These are phyloP conservation scores for Symbiodinium pilosum DNA, from an alignment of 73 alveolate genomes.

Conservation along the genomic window DNA sequence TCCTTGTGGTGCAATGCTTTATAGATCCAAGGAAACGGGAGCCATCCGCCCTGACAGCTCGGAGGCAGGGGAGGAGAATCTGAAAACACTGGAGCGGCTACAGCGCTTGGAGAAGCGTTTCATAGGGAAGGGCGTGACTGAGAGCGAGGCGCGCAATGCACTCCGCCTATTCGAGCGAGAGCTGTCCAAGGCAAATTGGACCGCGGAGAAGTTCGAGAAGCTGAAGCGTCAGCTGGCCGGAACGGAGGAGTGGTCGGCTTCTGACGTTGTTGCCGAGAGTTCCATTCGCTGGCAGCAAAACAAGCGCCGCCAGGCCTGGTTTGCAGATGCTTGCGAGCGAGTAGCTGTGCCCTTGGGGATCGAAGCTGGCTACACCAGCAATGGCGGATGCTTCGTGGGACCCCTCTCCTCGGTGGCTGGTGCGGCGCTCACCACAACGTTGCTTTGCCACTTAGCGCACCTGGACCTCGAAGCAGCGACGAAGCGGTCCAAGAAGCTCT, in stretches of 20 bases:
- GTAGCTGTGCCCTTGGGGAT: slow-evolving; percentile 66
- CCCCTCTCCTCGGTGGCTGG: slow-evolving; percentile 5
- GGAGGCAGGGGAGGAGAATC: neutral
- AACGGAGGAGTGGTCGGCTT: neutral
- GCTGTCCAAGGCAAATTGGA: slow-evolving; percentile 66
- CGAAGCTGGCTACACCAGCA: slow-evolving; percentile 15
- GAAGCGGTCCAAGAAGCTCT: neutral
- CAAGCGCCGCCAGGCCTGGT: slow-evolving; percentile 49
- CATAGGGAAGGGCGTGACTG: neutral
- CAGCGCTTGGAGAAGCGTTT: neutral
- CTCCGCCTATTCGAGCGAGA: slow-evolving; percentile 71
- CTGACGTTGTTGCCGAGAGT: neutral
- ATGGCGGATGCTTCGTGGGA: neutral
- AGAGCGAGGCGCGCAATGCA: slow-evolving; percentile 71
- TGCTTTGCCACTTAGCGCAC: neutral
- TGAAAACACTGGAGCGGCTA: neutral
- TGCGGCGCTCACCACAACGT: neutral
- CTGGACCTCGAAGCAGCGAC: neutral
- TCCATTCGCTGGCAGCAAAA: neutral
- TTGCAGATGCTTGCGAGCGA: slow-evolving; percentile 44
- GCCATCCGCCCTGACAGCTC: neutral
- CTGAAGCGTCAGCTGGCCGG: neutral
- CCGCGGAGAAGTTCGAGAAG: neutral
- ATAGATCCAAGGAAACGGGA: too few relatives aligned
- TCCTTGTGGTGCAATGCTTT: too few relatives aligned